phyloP scores from a whole-genome alignment of 1,284 basidiomycete species.

The Papiliotrema fonsecae region DNA sequence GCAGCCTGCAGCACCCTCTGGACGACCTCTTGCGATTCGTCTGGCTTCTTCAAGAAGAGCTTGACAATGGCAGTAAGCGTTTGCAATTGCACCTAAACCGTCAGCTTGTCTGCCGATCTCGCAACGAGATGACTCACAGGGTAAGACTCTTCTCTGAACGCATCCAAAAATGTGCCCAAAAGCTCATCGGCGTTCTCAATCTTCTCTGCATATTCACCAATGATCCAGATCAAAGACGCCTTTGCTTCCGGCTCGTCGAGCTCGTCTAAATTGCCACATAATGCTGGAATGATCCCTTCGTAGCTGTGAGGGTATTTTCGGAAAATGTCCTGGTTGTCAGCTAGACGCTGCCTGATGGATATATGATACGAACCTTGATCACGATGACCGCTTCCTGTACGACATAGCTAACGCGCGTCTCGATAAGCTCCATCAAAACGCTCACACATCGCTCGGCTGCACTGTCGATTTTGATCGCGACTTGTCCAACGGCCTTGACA shows the following conservation, averaged over 20 bases:
- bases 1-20: conserved; percentile 95
- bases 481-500: conserved; percentile 89
- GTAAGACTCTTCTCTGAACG: conserved; percentile 90
- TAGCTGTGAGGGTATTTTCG: conserved; percentile 94
- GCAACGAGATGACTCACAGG: conserved; percentile 49
- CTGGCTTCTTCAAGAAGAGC: conserved; percentile 91
- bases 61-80: conserved; percentile 94
- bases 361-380: conserved; percentile 58
- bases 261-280: conserved; percentile 87
- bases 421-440: conserved; percentile 78
- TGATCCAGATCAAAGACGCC: conserved; percentile 95
- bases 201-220: conserved; percentile 92
- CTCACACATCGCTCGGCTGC: conserved; percentile 88
- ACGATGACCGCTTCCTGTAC: conserved; percentile 97
- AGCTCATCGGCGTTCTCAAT: conserved; percentile 96
- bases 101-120: too few species aligned
- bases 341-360: not conserved
- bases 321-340: conserved; percentile 69
- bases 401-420: conserved; percentile 93
- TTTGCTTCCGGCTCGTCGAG: conserved; percentile 96
- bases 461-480: conserved; percentile 92
- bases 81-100: conserved; percentile 80
- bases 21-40: conserved; percentile 81
- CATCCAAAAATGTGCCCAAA: conserved; percentile 84
- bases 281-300: conserved; percentile 85